Evolutionary conservation across 441 rosid genomes (phyloP).

Genomic region (Aquilaria agallochum): DNA sequence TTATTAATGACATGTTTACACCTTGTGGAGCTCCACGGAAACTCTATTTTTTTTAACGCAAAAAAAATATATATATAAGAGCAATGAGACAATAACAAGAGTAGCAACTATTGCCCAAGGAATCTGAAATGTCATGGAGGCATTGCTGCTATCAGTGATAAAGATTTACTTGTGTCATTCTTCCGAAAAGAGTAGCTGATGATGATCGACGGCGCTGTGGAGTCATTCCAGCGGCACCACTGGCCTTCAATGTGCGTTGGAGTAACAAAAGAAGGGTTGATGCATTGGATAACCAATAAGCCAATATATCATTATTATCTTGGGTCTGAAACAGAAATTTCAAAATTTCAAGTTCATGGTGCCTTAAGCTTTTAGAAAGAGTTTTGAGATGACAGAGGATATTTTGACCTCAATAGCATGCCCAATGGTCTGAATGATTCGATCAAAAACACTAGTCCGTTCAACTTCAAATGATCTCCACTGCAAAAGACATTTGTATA

Average conservation of each 20-base stretch:
- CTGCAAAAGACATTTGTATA: conserved; percentile 93
- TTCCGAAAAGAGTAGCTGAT: conserved; percentile 96
- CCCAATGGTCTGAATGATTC: conserved; percentile 94
- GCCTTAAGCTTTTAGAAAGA: conserved; percentile 11
- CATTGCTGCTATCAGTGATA: conserved; percentile 3
- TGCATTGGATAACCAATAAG: conserved; percentile 97
- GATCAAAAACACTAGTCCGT: conserved; percentile 89
- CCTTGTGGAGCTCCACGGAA: conserved; percentile 98
- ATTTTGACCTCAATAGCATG: conserved; percentile 89
- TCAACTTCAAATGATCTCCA: conserved; percentile 99
- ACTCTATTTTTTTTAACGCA: conserved; percentile 36
- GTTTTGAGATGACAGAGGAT: conserved; percentile 1
- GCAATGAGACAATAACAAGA: conserved; percentile 17
- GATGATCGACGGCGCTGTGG: conserved; percentile 99
- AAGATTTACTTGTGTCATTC: conserved; percentile 81
- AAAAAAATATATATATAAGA: no score
- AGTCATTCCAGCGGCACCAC: conserved; percentile 98
- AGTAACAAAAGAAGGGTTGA: conserved; percentile 94
- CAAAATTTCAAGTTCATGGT: conserved; percentile 18
- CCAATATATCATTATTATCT: conserved; percentile 87
- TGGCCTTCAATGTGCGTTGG: conserved; percentile 95
- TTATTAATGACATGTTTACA: conserved; percentile 73
- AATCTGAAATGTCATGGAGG: conserved; percentile 5
- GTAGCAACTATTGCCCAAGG: conserved; percentile 16
- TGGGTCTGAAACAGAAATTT: conserved; percentile 56